These are phyloP conservation scores for Fusarium citri DNA, from an alignment of 2,329 filamentous ascomycete species.

Conservation along the genomic window DNA sequence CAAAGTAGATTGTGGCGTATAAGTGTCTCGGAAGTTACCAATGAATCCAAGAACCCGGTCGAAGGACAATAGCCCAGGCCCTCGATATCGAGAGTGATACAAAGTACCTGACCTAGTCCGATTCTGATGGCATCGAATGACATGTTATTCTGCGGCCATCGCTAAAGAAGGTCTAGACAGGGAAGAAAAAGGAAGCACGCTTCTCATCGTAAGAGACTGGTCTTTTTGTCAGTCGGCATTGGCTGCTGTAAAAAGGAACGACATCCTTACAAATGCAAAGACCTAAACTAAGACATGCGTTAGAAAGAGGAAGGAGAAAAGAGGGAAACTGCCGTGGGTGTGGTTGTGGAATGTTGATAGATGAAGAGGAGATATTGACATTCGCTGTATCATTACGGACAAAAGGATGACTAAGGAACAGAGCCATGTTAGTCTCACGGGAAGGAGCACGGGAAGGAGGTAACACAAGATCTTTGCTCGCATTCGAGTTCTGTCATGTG, in stretches of 20 bases:
- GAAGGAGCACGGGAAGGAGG: slow-evolving; percentile 18
- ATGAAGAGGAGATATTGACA: slow-evolving; percentile 2
- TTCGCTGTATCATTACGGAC: neutral
- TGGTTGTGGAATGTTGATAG: slow-evolving; percentile 21
- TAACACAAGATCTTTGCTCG: slow-evolving; percentile 1
- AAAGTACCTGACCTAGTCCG: neutral
- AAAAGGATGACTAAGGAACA: neutral
- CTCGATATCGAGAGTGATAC: neutral
- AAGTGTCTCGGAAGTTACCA: slow-evolving; percentile 24
- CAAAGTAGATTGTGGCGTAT: slow-evolving; percentile 15
- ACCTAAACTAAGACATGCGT: slow-evolving; percentile 14
- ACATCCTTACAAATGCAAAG: slow-evolving; percentile 8
- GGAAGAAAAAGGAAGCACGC: slow-evolving; percentile 4
- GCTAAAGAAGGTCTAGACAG: neutral
- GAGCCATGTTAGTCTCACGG: slow-evolving; percentile 17
- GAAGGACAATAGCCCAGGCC: neutral
- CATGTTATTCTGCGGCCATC: neutral
- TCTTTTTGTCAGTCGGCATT: neutral
- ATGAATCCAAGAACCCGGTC: slow-evolving; percentile 35
- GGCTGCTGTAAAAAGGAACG: neutral
- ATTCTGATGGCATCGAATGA: neutral
- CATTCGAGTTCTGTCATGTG: slow-evolving; percentile 21
- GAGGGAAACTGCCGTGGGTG: neutral
- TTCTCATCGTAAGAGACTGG: neutral
- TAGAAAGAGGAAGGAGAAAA: slow-evolving; percentile 4